These are phyloP conservation scores for Tephrocybe sp. DNA, from an alignment of 768 basidiomycete species.

Conservation along the genomic window DNA sequence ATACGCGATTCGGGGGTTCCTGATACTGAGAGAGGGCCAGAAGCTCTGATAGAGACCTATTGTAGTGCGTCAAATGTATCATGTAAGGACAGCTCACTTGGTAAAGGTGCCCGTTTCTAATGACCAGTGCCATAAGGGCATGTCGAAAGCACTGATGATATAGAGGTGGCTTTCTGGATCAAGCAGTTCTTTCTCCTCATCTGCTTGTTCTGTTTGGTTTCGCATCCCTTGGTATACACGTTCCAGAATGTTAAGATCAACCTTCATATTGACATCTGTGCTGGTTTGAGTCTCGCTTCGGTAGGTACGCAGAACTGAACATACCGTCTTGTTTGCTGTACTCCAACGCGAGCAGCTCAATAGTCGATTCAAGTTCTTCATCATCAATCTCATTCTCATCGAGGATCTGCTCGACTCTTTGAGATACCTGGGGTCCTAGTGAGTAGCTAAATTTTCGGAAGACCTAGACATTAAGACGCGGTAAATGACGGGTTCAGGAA, in stretches of 20 bases:
- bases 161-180: slow-evolving; percentile 83
- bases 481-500: neutral
- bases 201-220: slow-evolving; percentile 54
- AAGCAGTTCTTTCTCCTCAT: slow-evolving; percentile 58
- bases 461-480: slow-evolving; percentile 45
- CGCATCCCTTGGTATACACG: slow-evolving; percentile 78
- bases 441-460: slow-evolving; percentile 90
- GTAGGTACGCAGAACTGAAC: slow-evolving; percentile 11
- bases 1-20: slow-evolving; percentile 85
- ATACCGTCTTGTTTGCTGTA: slow-evolving; percentile 89
- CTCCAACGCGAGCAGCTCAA: slow-evolving; percentile 81
- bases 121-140: slow-evolving; percentile 95
- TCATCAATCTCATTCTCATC: slow-evolving; percentile 69
- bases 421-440: slow-evolving; percentile 74
- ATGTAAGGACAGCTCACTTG: slow-evolving; percentile 48
- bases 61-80: neutral
- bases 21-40: slow-evolving; percentile 62
- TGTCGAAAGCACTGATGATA: slow-evolving; percentile 89
- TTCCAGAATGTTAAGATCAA: slow-evolving; percentile 62
- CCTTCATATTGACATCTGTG: slow-evolving; percentile 81
- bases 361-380: slow-evolving; percentile 67
- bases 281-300: neutral
- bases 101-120: slow-evolving; percentile 85
- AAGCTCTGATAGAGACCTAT: slow-evolving; percentile 38
- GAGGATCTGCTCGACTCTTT: slow-evolving; percentile 70